Base-by-base conservation (phyloP, 768 basidiomycete species). In the Russula emetica region DNA sequence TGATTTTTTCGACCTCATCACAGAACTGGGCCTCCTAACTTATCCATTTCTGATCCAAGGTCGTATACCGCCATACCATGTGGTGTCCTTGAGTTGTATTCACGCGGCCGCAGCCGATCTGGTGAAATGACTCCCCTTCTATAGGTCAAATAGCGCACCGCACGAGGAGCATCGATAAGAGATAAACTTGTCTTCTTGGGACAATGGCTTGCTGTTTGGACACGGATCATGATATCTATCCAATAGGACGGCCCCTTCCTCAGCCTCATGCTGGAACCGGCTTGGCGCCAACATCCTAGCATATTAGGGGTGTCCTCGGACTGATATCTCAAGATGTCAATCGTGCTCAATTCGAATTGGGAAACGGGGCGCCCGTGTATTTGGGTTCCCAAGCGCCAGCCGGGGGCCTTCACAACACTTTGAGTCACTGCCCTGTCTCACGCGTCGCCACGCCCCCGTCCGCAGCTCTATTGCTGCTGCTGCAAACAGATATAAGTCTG, bases 311-410 rank as follows among this genome's bases (percentile, higher is more conserved):
- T 3, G n/a, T 11, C 9, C 50, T 42, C 54, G 8, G 20, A 24
- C 7, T 8, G 42, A 52, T 62, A 10, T 42, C 55, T 52, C 40
- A 51, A 44, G 55, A 52, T 62, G 30, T 50, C 30, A 62, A 62
- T 32, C 20, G 40, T 52, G 7, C 40, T 16, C 49, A 52, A 49
- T 51, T 51, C 34, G 34, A n/a, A 56, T 44, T 42, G 44, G 22
- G 45, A 30, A 50, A 56, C 64, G 64, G 64, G 60, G 60, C 64
- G 64, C 64, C 64, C 55, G 32, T 61, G 64, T 61, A 65, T 38
- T 65, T 61, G 64, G 59, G 54, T 65, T 57, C 32, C n/a, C 32
- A 30, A 53, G 53, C 63, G 63, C 47, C 53, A 20, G 26, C 7
- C n/a, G n/a, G 22, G 16, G 26, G 30, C 53, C 52, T 63, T 63